Evolutionary conservation across 83 land plant species (phyloP), one percentile per base, ranked within the genome.

Genomic region (Diphasiastrum complanatum): DNA sequence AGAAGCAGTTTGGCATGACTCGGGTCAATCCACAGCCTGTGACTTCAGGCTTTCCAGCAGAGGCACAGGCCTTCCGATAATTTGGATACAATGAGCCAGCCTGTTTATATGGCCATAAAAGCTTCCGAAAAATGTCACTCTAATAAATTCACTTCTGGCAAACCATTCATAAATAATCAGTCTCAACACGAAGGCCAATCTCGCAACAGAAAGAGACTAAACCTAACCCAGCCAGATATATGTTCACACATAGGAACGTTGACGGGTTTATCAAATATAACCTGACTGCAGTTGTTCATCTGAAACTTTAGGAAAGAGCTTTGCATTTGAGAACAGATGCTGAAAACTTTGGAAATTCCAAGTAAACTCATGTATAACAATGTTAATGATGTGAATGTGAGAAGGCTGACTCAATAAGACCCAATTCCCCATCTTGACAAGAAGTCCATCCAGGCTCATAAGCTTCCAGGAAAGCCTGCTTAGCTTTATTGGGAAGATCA

Each of bases 381-480:
- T 66, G 48, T 36, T 74, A 47, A 30, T 70, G 71, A 19, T 68
- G 73, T 60, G n/a, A n/a, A n/a, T 76, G 73, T 30, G 67, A 52
- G 64, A 78, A 82, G 60, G 67, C 84, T 29, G 75, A 64, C 73
- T 83, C 84, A 30, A 76, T 66, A 25, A 80, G 60, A 35, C 79
- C 80, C 48, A 77, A 73, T 52, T 89, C 96, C 60, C 81, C 77
- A 74, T 89, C 95, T 69, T 90, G 89, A 26, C 82, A 75, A 8
- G 81, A 77, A 45, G 93, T 71, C 95, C 95, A 91, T 59, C 97
- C 95, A 64, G 95, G 97, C 60, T 91, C 97, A 77, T 86, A 91
- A 5, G 97, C 95, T 76, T 91, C 97, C 53, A 91, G 81, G 61
- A 91, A 91, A 11, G 83, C 86, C 25, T 81, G 75, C 66, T 91